Percentiles rank a stretch among this genome's conserved stretches.
Conservation (phyloP, 495 filamentous ascomycete species). For the Talaromyces proteolyticus region DNA sequence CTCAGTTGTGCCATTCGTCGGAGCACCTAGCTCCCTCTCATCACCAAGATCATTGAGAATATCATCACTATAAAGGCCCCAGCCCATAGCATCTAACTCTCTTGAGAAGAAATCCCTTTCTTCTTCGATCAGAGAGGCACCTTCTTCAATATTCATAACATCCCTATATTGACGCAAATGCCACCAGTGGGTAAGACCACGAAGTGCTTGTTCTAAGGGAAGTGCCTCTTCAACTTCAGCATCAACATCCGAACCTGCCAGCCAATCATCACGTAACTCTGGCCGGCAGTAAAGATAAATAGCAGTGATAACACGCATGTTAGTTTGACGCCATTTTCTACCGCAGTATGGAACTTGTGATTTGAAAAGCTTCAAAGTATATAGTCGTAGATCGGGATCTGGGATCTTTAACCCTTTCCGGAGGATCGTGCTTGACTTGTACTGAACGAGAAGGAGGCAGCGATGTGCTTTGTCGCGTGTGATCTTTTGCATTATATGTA, state of each 20-base stretch:
- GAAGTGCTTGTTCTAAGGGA: slow-evolving; percentile 81
- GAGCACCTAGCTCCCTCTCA: slow-evolving; percentile 38
- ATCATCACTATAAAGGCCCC: slow-evolving; percentile 38
- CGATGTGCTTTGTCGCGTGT: slow-evolving; percentile 92
- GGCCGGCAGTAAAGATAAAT: slow-evolving; percentile 91
- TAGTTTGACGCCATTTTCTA: slow-evolving; percentile 94
- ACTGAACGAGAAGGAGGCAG: slow-evolving; percentile 86
- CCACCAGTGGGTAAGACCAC: slow-evolving; percentile 87
- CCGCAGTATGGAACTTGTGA: slow-evolving; percentile 97
- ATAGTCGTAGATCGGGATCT: slow-evolving; percentile 78
- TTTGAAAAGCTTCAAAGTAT: slow-evolving; percentile 97
- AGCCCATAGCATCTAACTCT: slow-evolving; percentile 81
- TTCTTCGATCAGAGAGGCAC: slow-evolving; percentile 53
- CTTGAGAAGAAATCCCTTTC: slow-evolving; percentile 86
- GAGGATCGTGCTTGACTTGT: slow-evolving; percentile 85
- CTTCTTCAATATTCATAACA: slow-evolving; percentile 66
- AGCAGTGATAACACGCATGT: slow-evolving; percentile 98
- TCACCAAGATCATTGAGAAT: slow-evolving; percentile 24
- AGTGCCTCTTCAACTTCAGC: slow-evolving; percentile 87
- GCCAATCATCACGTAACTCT: slow-evolving; percentile 92
- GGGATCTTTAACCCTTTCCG: slow-evolving; percentile 87
- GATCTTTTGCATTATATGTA: slow-evolving; percentile 95
- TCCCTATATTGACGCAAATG: slow-evolving; percentile 77
- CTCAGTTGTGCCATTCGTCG: slow-evolving; percentile 31
- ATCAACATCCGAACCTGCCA: slow-evolving; percentile 85